phyloP scores from a whole-genome alignment of 352 stramenopile species.

The Phytophthora cryptogea region DNA sequence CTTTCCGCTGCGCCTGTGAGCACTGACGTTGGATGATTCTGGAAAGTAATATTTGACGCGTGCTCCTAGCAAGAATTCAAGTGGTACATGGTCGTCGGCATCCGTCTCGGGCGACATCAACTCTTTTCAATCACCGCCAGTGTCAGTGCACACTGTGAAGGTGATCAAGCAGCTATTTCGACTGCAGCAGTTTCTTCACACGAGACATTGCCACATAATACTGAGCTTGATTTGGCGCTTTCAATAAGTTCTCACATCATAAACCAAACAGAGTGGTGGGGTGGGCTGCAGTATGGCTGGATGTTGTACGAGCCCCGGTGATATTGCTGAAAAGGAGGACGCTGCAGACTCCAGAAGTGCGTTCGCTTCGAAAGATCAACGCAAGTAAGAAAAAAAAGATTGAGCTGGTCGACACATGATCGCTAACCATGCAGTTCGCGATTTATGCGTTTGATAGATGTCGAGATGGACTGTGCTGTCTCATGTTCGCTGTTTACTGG shows the following conservation, averaged over 20 bases:
- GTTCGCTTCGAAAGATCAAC: constrained; percentile 27
- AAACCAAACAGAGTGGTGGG: constrained; percentile 4
- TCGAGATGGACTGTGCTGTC: constrained; percentile 78
- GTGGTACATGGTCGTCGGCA: constrained; percentile 59
- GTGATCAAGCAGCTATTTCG: constrained; percentile 19
- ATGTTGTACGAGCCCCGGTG: constrained; percentile 28
- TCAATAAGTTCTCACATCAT: not conserved
- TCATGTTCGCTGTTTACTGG: constrained; percentile 89
- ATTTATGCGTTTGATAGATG: constrained; percentile 42
- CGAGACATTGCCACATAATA: constrained; percentile 4
- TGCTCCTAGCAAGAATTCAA: constrained; percentile 68
- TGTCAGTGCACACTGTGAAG: not conserved
- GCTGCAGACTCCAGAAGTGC: constrained; percentile 14
- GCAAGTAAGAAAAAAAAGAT: constrained; percentile 30
- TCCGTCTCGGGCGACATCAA: constrained; percentile 27
- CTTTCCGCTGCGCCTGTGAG: constrained; percentile 5
- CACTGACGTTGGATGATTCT: not conserved
- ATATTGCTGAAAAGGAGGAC: constrained; percentile 21
- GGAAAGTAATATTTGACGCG: constrained; percentile 46
- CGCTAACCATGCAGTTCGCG: not conserved
- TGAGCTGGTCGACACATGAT: not conserved
- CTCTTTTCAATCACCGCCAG: not conserved
- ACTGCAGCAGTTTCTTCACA: constrained; percentile 25
- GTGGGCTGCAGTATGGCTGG: constrained; percentile 11
- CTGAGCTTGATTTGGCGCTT: not conserved